A percentile compares a stretch with the other conserved stretches of the same genome.
Conservation (phyloP, 1,284 basidiomycete genomes). For the Xanthoconium separans region DNA sequence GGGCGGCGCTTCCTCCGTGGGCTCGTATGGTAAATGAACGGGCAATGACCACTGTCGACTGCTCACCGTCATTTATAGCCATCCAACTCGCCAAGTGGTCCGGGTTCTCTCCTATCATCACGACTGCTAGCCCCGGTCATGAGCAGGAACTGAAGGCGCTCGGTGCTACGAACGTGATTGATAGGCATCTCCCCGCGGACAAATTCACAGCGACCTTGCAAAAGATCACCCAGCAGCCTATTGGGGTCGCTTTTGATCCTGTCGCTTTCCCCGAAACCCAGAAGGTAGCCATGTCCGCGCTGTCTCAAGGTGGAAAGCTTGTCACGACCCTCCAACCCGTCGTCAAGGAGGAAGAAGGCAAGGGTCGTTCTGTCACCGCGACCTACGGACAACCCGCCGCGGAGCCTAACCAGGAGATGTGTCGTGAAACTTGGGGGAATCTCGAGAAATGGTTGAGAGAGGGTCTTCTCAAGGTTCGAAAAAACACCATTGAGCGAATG, state of each 20-base stretch:
- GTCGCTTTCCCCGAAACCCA: slow-evolving; percentile 35
- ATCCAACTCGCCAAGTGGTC: slow-evolving; percentile 55
- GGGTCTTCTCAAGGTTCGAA: slow-evolving; percentile 37
- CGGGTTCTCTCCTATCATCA: slow-evolving; percentile 54
- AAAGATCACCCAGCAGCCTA: slow-evolving; percentile 29
- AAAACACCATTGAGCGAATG: not conserved
- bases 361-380: slow-evolving; percentile 23
- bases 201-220: slow-evolving; percentile 31
- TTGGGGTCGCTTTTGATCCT: slow-evolving; percentile 43
- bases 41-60: not conserved
- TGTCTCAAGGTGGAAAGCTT: slow-evolving; percentile 28
- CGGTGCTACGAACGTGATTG: slow-evolving; percentile 55
- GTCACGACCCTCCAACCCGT: slow-evolving; percentile 24
- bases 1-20: slow-evolving; percentile 46
- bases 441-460: slow-evolving; percentile 35
- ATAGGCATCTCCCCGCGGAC: slow-evolving; percentile 36
- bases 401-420: slow-evolving; percentile 25
- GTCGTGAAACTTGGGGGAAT: slow-evolving; percentile 25
- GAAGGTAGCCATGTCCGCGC: slow-evolving; percentile 24
- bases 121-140: slow-evolving; percentile 50
- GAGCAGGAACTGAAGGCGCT: slow-evolving; percentile 42
- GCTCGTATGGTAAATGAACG: slow-evolving; percentile 37
- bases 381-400: slow-evolving; percentile 30
- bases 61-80: slow-evolving; percentile 29
- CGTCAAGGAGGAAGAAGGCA: slow-evolving; percentile 24